Percentiles rank a stretch among this genome's conserved stretches.
Conservation (phyloP, 169 alveolate genomes). For the Cryptosporidium baileyi region DNA sequence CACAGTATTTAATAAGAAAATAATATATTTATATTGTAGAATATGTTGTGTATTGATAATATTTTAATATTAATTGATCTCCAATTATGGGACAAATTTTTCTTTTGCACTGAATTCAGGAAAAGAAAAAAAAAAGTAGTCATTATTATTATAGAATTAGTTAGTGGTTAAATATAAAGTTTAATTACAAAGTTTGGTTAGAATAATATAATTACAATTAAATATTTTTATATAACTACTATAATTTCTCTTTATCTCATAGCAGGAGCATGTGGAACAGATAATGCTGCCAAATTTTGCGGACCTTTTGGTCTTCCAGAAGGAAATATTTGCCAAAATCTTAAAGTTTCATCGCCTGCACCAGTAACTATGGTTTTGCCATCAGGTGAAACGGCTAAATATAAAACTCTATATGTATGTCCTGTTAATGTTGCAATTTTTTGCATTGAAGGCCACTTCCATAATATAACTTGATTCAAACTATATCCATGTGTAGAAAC, state of each 20-base stretch:
- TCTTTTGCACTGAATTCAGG: too few relatives aligned
- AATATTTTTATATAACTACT: not conserved
- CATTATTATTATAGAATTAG: too few relatives aligned
- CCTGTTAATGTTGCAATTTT: constrained; percentile 83
- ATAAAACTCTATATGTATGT: constrained; percentile 94
- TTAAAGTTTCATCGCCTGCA: constrained; percentile 93
- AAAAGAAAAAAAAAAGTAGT: too few relatives aligned
- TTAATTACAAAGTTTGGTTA: too few relatives aligned
- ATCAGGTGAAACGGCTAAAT: constrained; percentile 92
- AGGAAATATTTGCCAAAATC: constrained; percentile 94
- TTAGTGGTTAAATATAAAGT: too few relatives aligned
- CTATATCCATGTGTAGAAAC: constrained; percentile 96
- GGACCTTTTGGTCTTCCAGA: constrained; percentile 64
- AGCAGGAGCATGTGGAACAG: constrained; percentile 67
- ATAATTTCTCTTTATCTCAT: constrained; percentile 12
- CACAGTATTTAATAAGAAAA: constrained; percentile 10
- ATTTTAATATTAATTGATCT: not conserved
- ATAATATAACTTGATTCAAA: constrained; percentile 89
- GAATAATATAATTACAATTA: not conserved
- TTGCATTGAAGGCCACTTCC: constrained; percentile 92
- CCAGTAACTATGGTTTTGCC: constrained; percentile 93
- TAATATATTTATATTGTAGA: too few relatives aligned
- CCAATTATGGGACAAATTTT: not conserved
- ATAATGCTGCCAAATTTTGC: constrained; percentile 56
- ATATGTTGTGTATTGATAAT: too few relatives aligned